These are phyloP conservation scores for Vitis hybrid DNA, from an alignment of 177 flowering plant genomes.

Conservation along the genomic window DNA sequence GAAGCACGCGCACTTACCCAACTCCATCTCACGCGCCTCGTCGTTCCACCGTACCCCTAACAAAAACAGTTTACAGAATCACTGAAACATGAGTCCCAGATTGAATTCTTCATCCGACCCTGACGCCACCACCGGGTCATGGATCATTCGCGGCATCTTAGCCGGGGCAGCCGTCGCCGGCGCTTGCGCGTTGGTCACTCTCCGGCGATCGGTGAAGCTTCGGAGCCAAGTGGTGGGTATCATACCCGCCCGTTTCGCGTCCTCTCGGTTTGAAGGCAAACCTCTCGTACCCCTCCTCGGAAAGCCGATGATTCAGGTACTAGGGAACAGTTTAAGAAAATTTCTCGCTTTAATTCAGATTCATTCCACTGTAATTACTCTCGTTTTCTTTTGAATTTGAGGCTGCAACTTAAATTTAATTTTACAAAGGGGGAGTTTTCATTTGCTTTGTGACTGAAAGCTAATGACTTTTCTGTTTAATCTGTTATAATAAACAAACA, in stretches of 20 bases:
- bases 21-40: too few relatives aligned
- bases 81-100: conserved; percentile 3
- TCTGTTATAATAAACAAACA: too few relatives aligned
- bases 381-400: too few relatives aligned
- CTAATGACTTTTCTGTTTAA: too few relatives aligned
- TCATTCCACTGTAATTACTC: too few relatives aligned
- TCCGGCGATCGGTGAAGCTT: conserved; percentile 37
- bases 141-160: conserved; percentile 55
- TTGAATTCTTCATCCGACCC: conserved; percentile 30
- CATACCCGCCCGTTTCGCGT: conserved; percentile 85
- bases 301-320: conserved; percentile 93
- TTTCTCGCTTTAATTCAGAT: too few relatives aligned
- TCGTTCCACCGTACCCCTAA: background rate
- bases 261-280: conserved; percentile 75
- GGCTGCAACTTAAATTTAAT: too few relatives aligned
- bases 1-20: too few relatives aligned
- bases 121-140: conserved; percentile 30
- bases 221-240: conserved; percentile 77
- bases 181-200: conserved; percentile 28
- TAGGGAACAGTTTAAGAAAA: too few relatives aligned
- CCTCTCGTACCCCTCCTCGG: conserved; percentile 80
- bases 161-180: conserved; percentile 67
- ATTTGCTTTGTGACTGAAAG: too few relatives aligned
- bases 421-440: too few relatives aligned
- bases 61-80: background rate